Conservation (phyloP, 805 yeast genomes). For the Trichomonascus vanleenenianus region DNA sequence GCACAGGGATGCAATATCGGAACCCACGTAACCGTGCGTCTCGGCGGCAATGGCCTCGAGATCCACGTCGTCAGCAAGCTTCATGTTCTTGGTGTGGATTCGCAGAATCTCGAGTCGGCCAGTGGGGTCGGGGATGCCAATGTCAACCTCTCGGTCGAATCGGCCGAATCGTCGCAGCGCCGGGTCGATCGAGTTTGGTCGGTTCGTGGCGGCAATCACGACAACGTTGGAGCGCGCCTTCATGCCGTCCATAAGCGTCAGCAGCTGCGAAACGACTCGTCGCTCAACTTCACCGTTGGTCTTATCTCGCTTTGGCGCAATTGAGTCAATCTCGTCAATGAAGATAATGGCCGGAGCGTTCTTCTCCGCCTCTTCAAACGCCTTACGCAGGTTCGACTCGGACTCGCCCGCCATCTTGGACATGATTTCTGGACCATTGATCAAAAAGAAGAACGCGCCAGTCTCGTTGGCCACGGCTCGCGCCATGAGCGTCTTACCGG, state of each 20-base stretch:
- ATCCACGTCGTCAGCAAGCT: conserved; percentile 89
- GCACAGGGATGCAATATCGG: conserved; percentile 96
- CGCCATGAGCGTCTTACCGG: conserved; percentile 99
- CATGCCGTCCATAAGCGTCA: conserved; percentile 99
- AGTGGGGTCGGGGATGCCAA: conserved; percentile 94
- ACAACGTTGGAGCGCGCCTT: conserved; percentile 98
- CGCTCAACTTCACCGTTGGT: conserved; percentile 99
- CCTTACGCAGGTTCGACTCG: conserved; percentile 93
- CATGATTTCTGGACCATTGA: conserved; percentile 99
- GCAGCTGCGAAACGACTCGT: conserved; percentile 95
- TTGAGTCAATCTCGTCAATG: conserved; percentile 97
- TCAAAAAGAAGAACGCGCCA: conserved; percentile 96
- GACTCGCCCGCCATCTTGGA: conserved; percentile 99
- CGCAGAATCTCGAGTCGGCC: conserved; percentile 96
- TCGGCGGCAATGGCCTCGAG: conserved; percentile 93
- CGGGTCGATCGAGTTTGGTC: conserved; percentile 82
- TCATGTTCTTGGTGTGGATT: conserved; percentile 98
- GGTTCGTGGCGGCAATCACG: conserved; percentile 94
- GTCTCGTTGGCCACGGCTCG: conserved; percentile 99
- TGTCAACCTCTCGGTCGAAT: conserved; percentile 80
- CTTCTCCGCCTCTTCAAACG: conserved; percentile 98
- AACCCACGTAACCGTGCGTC: conserved; percentile 99
- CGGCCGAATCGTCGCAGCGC: conserved; percentile 82
- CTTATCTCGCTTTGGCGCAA: conserved; percentile 99
- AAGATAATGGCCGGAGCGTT: conserved; percentile 96